Conservation (phyloP, 148 eudicot genomes). For the Chenopodium quinoa region DNA sequence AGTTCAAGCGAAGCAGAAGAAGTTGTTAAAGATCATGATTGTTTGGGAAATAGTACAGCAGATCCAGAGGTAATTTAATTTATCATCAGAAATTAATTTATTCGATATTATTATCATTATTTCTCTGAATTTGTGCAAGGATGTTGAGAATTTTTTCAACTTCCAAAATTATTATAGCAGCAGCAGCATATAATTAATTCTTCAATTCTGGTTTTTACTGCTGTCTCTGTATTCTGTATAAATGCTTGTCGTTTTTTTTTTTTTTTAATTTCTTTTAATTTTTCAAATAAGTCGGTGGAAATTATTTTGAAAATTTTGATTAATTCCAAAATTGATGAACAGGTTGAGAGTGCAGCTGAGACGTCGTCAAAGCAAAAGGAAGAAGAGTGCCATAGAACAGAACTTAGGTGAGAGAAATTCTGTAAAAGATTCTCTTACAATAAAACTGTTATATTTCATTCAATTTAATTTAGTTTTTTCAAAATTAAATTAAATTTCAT, state of each 20-base stretch:
- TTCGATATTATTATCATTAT: too few relatives aligned
- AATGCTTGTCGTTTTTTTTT: conserved; percentile 30
- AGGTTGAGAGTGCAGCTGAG: conserved; percentile 23
- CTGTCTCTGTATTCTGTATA: neutral
- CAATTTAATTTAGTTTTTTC: neutral
- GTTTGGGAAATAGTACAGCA: neutral
- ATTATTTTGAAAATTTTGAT: too few relatives aligned
- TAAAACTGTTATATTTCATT: neutral
- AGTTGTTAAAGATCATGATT: conserved; percentile 8
- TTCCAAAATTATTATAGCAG: neutral
- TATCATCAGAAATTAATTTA: too few relatives aligned
- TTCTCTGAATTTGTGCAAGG: conserved; percentile 15
- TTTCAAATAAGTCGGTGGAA: too few relatives aligned
- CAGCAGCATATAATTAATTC: neutral
- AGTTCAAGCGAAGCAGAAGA: conserved; percentile 16
- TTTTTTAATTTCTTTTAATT: too few relatives aligned
- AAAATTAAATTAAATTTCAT: neutral
- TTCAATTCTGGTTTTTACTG: conserved; percentile 3
- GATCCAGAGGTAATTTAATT: conserved; percentile 49
- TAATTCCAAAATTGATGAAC: neutral
- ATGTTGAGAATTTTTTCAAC: conserved; percentile 13
- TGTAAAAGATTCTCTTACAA: conserved; percentile 8
- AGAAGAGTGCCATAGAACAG: neutral
- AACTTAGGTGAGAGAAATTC: conserved; percentile 20
- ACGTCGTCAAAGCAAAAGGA: conserved; percentile 10